A percentile compares a stretch with the other conserved stretches of the same genome.
These are phyloP conservation scores for Brassica napus DNA, from an alignment of 345 rosid species.

Conservation along the genomic window Da-Ae NC_063452.1:777501-778000, in stretches of 20 bases:
- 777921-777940: background rate
- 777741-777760: background rate
- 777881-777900: background rate
- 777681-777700: background rate
- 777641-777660: background rate
- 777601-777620: too few relatives aligned
- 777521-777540: too few relatives aligned
- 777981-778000: background rate
- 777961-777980: background rate
- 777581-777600: too few relatives aligned
- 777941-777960: background rate
- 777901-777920: background rate
- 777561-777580: too few relatives aligned
- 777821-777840: background rate
- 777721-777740: background rate
- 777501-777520: too few relatives aligned
- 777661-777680: background rate
- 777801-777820: background rate
- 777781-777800: background rate
- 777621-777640: background rate
- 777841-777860: background rate
- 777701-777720: background rate
- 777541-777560: too few relatives aligned
- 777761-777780: background rate
- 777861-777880: too few relatives aligned